phyloP scores from a whole-genome alignment of 2,329 filamentous ascomycete species.

The Rachicladosporium sp. region DNA sequence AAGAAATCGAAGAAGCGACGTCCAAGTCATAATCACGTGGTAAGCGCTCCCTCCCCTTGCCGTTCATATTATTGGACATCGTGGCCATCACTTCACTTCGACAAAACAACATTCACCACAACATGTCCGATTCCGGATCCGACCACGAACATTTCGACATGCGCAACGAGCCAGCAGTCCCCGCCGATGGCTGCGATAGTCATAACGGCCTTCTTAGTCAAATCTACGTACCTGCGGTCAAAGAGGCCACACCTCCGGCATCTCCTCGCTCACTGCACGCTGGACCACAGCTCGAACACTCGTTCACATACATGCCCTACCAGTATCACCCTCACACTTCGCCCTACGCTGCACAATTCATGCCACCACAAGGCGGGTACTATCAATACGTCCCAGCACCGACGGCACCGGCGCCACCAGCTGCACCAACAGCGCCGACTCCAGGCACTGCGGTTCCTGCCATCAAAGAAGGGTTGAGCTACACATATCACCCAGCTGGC shows the following conservation, averaged over 20 bases:
- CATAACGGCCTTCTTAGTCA: conserved; percentile 19
- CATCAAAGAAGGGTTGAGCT: background rate
- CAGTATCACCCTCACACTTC: too few species aligned
- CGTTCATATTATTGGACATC: background rate
- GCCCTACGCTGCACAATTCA: background rate
- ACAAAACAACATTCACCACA: conserved; percentile 1
- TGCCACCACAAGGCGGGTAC: conserved; percentile 7
- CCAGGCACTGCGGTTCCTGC: conserved; percentile 3
- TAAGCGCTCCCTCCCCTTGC: conserved; percentile 2
- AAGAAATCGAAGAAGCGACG: conserved; percentile 4
- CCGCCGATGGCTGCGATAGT: conserved; percentile 13
- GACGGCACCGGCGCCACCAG: conserved; percentile 5
- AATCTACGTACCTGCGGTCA: conserved; percentile 11
- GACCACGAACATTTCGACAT: conserved; percentile 15
- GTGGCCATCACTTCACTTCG: conserved; percentile 2
- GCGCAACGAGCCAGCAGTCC: too few species aligned
- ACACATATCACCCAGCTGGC: conserved; percentile 4
- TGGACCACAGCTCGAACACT: background rate
- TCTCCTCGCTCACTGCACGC: background rate
- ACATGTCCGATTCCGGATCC: conserved; percentile 7
- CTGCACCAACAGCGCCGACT: conserved; percentile 3
- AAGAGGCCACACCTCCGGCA: background rate
- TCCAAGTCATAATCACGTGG: background rate
- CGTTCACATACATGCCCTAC: too few species aligned
- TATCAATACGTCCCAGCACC: conserved; percentile 12